Percentiles rank a stretch among this genome's conserved stretches.
Conservation (phyloP, 129 eudicot genomes). For the Centaurea solstitialis region DNA sequence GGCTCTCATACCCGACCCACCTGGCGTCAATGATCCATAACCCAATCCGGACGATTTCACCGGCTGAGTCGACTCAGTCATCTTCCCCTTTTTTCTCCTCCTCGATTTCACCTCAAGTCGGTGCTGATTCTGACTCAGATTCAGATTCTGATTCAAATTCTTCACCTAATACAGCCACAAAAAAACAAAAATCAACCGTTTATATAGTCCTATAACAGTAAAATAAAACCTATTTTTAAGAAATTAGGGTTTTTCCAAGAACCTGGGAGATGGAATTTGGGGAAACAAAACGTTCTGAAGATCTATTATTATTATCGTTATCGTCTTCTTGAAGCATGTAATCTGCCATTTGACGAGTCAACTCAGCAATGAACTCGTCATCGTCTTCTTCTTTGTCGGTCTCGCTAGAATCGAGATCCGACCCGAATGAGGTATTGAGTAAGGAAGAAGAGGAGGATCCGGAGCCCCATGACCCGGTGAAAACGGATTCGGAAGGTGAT, state of each 20-base stretch:
- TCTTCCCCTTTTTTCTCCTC: conserved; percentile 27
- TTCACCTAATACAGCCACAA: conserved; percentile 30
- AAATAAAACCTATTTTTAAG: neutral
- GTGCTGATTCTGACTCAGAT: conserved; percentile 17
- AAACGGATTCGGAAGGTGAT: neutral
- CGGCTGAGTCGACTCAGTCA: conserved; percentile 39
- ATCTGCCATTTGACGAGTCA: conserved; percentile 75
- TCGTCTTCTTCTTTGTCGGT: conserved; percentile 31
- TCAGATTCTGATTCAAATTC: conserved; percentile 14
- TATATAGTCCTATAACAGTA: neutral
- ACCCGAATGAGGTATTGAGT: conserved; percentile 10
- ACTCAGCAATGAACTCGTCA: conserved; percentile 52
- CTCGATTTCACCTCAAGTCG: neutral
- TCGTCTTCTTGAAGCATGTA: conserved; percentile 70
- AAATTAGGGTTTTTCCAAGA: conserved; percentile 16
- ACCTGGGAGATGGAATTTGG: conserved; percentile 15
- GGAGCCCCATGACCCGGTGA: conserved; percentile 22
- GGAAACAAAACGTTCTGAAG: neutral
- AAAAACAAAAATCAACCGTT: no score
- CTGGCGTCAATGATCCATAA: neutral
- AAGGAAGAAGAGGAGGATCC: conserved; percentile 25
- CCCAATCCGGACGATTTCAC: neutral
- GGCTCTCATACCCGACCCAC: conserved; percentile 60
- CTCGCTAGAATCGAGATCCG: conserved; percentile 22
- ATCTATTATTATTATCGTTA: neutral